Evolutionary conservation across 2,329 filamentous ascomycete species (phyloP), one percentile per base, ranked within the genome.

Genomic region (Helotiales sp.): DNA sequence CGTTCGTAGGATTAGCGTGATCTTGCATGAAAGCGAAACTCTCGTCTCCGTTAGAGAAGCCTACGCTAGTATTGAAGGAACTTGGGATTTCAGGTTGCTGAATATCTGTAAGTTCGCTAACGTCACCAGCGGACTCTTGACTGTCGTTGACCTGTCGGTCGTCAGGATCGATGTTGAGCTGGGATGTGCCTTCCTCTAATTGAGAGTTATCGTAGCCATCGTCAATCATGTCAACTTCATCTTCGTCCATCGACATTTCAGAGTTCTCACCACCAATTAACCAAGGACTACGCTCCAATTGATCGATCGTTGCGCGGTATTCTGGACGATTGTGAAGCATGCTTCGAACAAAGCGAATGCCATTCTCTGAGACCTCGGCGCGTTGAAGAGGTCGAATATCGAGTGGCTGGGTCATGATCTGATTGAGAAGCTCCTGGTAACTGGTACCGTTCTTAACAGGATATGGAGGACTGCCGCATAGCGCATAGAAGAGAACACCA

Each of bases 251-350:
- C 17, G 61, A 65, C 15, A 55, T 54, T 22, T 66, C 64, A 8
- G 62, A 36, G 29, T 51, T 59, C 15, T 63, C 50, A 13, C 46
- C 57, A 33, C 65, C 65, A 15, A 56, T 59, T n/a, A 96, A 78
- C 93, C 93, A 98, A 1, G 82, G 76, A 71, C 95, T 89, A 12
- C 75, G 74, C 57, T 90, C 81, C 54, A 96, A 87, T 51, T 89
- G 81, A 5, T 76, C 71, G 44, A 95, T 86, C 0, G 87, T 90
- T 0, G 91, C 90, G 56, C 93, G 85, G n/a, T 82, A 75, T 55
- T 88, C 82, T 1, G 93, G 91, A 50, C 92, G 85, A n/a, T 85
- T 84, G 63, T 91, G 86, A 4, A 98, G 83, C 83, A 97, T 95
- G n/a, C 79, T 78, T 15, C 77, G 76, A 30, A 98, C 76, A 65